Evolutionary conservation across 2,329 filamentous ascomycete genomes (phyloP).

Genomic region (Botryotinia narcissicola): DNA sequence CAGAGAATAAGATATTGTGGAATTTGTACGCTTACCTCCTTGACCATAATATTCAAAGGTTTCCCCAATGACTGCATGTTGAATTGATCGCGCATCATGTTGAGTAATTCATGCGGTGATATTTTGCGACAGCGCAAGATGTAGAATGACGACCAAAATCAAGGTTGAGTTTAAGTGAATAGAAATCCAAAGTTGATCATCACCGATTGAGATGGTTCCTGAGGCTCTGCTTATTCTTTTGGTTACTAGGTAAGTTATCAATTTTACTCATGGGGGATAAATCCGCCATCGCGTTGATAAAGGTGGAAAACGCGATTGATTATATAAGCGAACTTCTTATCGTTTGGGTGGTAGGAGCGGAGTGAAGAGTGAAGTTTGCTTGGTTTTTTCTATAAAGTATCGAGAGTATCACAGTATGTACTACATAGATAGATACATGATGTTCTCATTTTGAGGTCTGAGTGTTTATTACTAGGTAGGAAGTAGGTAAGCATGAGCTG

Average conservation of each 20-base stretch:
- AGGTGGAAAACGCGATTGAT: slow-evolving; percentile 10
- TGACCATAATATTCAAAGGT: slow-evolving; percentile 62
- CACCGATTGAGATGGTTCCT: slow-evolving; percentile 3
- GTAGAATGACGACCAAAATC: background rate
- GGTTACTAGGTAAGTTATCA: background rate
- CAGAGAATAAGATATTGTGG: background rate
- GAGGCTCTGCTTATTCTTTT: slow-evolving; percentile 17
- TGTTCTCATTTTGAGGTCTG: background rate
- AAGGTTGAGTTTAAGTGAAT: background rate
- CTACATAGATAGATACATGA: background rate
- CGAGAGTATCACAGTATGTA: too few relatives aligned
- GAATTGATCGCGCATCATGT: slow-evolving; percentile 50
- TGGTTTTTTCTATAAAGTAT: background rate
- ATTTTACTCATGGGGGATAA: background rate
- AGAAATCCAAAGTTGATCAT: slow-evolving; percentile 6
- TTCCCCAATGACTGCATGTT: slow-evolving; percentile 66
- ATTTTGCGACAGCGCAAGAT: slow-evolving; percentile 17
- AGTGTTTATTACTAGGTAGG: background rate
- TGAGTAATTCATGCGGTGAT: slow-evolving; percentile 19
- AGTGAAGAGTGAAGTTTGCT: background rate
- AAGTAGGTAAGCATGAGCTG: background rate
- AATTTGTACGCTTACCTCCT: slow-evolving; percentile 53
- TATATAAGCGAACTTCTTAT: slow-evolving; percentile 8
- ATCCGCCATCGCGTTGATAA: background rate
- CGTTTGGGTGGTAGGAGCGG: background rate